Evolutionary conservation across 1,284 basidiomycete species (phyloP).

Genomic region (Xerocomus amazonicus): DNA sequence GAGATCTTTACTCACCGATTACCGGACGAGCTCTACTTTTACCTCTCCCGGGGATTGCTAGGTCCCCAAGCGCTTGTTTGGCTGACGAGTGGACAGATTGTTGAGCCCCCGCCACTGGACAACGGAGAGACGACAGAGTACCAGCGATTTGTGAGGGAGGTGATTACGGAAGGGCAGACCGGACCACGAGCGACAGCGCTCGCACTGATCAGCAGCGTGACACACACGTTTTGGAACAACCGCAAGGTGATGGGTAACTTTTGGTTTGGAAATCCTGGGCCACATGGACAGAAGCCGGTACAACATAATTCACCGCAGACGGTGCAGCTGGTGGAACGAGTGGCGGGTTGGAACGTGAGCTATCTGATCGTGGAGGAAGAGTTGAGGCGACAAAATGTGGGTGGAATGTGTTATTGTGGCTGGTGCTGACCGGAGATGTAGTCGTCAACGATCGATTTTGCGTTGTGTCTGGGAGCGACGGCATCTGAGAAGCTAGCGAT

Average conservation of each 20-base stretch:
- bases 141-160: constrained; percentile 90
- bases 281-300: constrained; percentile 54
- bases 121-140: constrained; percentile 96
- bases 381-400: constrained; percentile 90
- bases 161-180: constrained; percentile 88
- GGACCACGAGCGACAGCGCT: constrained; percentile 90
- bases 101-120: constrained; percentile 89
- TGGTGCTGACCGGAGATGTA: constrained; percentile 31
- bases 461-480: constrained; percentile 91
- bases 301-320: constrained; percentile 78
- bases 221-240: constrained; percentile 77
- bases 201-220: constrained; percentile 76
- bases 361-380: constrained; percentile 90
- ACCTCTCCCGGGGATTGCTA: constrained; percentile 89
- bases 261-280: constrained; percentile 68
- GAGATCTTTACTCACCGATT: constrained; percentile 94
- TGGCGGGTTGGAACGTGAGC: constrained; percentile 90
- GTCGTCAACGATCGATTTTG: constrained; percentile 97
- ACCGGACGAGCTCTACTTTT: constrained; percentile 96
- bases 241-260: constrained; percentile 68
- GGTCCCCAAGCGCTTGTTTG: constrained; percentile 87
- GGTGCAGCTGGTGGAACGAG: constrained; percentile 82
- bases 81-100: constrained; percentile 81
- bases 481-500: constrained; percentile 71
- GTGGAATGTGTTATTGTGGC: constrained; percentile 32